A percentile compares a stretch with the other conserved stretches of the same genome.
These are phyloP conservation scores for Parachlorella kessleri DNA, from an alignment of 139 green algal species.

Conservation along the genomic window DNA sequence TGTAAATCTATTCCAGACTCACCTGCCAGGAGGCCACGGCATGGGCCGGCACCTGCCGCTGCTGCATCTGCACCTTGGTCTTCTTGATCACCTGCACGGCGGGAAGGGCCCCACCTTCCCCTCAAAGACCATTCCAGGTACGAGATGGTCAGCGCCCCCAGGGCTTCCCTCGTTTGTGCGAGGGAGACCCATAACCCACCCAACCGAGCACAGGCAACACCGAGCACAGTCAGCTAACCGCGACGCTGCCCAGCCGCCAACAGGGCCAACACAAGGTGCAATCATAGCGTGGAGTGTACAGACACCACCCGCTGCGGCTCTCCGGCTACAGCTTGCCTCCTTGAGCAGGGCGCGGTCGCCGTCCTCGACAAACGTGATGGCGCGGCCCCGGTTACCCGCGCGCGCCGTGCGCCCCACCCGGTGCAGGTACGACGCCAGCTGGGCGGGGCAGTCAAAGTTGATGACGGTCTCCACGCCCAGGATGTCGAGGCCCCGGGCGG, in stretches of 20 bases:
- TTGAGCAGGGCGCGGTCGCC: slow-evolving; percentile 86
- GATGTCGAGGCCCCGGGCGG: slow-evolving; percentile 95
- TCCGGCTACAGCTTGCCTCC: slow-evolving; percentile 62
- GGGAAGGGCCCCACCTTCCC: no score
- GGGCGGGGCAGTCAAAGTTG: slow-evolving; percentile 66
- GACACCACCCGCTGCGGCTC: no score
- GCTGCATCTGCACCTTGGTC: slow-evolving; percentile 60
- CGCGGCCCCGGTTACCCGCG: slow-evolving; percentile 79
- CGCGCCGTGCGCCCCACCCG: slow-evolving; percentile 90
- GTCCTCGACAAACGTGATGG: slow-evolving; percentile 90
- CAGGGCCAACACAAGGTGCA: no score
- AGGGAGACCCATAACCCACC: no score
- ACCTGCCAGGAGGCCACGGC: slow-evolving; percentile 68
- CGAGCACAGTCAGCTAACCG: not conserved
- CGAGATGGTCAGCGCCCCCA: no score
- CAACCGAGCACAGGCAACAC: not conserved
- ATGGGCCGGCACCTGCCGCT: slow-evolving; percentile 65
- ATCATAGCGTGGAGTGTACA: no score
- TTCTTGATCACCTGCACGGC: slow-evolving; percentile 67
- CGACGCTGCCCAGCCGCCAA: not conserved
- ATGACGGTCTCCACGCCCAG: slow-evolving; percentile 83
- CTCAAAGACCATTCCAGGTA: no score
- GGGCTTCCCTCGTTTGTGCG: no score
- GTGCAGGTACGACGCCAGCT: slow-evolving; percentile 67
- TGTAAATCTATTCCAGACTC: no score